A percentile compares a stretch with the other conserved stretches of the same genome.
Conservation (phyloP, 306 rosid species). For the Macrotyloma uniflorum region DNA sequence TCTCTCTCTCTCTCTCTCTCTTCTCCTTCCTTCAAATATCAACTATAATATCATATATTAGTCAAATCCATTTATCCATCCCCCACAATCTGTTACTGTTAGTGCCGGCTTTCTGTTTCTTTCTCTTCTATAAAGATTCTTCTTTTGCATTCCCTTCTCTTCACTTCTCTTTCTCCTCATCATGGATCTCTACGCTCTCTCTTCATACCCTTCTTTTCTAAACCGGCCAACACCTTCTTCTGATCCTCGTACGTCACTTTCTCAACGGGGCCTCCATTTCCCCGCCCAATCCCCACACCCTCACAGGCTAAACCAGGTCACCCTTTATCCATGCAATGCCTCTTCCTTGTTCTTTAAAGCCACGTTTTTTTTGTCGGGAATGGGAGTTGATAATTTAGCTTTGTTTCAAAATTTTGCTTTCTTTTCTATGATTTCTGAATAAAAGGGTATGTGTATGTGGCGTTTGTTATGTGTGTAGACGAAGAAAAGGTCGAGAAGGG, state of each 20-base stretch:
- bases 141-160: background rate
- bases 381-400: background rate
- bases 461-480: constrained; percentile 40
- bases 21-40: background rate
- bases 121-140: background rate
- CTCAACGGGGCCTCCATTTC: constrained; percentile 46
- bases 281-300: constrained; percentile 31
- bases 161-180: background rate
- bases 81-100: background rate
- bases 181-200: constrained; percentile 78
- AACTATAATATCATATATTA: background rate
- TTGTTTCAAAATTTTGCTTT: background rate
- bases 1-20: background rate
- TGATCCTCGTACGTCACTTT: constrained; percentile 39
- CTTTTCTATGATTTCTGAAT: constrained; percentile 1
- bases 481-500: constrained; percentile 57
- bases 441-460: constrained; percentile 21
- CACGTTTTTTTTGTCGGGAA: background rate
- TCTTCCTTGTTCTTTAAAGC: background rate
- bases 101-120: constrained; percentile 23
- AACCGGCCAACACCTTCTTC: background rate
- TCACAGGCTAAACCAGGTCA: constrained; percentile 60
- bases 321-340: background rate
- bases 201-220: constrained; percentile 53
- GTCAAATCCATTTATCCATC: background rate